Evolutionary conservation across 805 yeast genomes (phyloP), one percentile per base, ranked within the genome.

Genomic region (Barnettozyma sucrosica): DNA sequence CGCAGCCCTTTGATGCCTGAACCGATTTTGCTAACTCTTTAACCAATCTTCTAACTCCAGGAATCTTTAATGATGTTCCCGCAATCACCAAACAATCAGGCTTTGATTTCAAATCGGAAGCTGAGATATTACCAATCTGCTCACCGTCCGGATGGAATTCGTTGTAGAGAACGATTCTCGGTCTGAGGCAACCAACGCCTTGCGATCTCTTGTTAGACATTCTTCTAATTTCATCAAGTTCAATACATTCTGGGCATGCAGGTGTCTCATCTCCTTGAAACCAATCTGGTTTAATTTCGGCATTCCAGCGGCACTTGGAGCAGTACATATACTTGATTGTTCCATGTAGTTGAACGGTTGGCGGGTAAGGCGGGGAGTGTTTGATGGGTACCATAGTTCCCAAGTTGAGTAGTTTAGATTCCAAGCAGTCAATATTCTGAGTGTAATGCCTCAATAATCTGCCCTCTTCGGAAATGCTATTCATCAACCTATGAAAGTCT

Each of bases 111-210:
- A 86, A 64, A 63, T 89, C 97, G 2, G 72, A 54, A 16, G 83
- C 83, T 5, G 89, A 76, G 4, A 85, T 77, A 45, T 80, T 78
- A 0, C 96, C 96, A 42, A 89, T 88, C 25, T 83, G 77, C 40
- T 92, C 95, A 51, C 93, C 89, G 62, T 89, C 95, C 1, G 96
- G 96, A 60, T 89, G 86, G 47, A 74, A 72, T 57, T 89, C 88
- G 69, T 86, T 74, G 70, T 90, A 83, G 9, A 83, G 62, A 3
- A 83, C 85, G 25, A 83, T 79, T 54, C 85, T 67, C 2, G 89
- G 89, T 50, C 87, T 69, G 36, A 83, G 59, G 44, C 74, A 68
- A 4, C 89, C 89, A 6, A 75, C 60, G 1, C 76, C 89, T 71
- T 67, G 90, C 45, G 68, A 68, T 55, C 82, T 80, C 67, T 86